Evolutionary conservation across 202 grass and related monocot species (phyloP), one percentile per base, ranked within the genome.

Genomic region (Zizania palustris): DNA sequence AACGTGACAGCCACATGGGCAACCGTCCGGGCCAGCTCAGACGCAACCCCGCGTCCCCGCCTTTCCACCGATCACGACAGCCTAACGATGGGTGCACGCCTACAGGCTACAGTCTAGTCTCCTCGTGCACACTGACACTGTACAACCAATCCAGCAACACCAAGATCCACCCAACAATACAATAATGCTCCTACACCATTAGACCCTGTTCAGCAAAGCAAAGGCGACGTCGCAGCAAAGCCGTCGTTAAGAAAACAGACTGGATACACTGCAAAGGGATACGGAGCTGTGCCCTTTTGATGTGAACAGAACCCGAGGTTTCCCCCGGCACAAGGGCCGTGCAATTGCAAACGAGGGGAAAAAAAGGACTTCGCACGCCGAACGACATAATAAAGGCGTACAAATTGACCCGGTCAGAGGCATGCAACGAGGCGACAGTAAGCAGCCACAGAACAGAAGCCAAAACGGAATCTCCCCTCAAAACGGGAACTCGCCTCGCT

Each of bases 1-100:
- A 64, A 71, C 71, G 48, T 71, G 78, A 71, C 55, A 33, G 56
- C 65, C 77, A 76, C 78, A 81, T 81, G 77, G 83, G 69, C 34
- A 35, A 35, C 61, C 60, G 19, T 5, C 10, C 2, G 63, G 63
- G 63, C 71, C 71, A 70, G 76, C 76, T 74, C 69, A 55, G 55
- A 55, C 45, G 70, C 77, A 75, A 69, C 63, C n/a, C n/a, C n/a
- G n/a, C n/a, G n/a, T n/a, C n/a, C n/a, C 2, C 1, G 40, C 49
- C 59, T 55, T 71, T 71, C 46, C 54, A 68, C 62, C 35, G 62
- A 78, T 37, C 19, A 41, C 10, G 60, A 73, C 39, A 39, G 34
- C 39, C 49, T 0, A 59, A 70, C 33, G n/a, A 61, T 22, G 3
- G 16, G 9, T 2, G 57, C 4, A 13, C 3, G 5, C 35, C 44